Percentiles rank a stretch among this genome's conserved stretches.
These are phyloP conservation scores for Rubia yunnanensis DNA, from an alignment of 257 asterid species.

Conservation along the genomic window DNA sequence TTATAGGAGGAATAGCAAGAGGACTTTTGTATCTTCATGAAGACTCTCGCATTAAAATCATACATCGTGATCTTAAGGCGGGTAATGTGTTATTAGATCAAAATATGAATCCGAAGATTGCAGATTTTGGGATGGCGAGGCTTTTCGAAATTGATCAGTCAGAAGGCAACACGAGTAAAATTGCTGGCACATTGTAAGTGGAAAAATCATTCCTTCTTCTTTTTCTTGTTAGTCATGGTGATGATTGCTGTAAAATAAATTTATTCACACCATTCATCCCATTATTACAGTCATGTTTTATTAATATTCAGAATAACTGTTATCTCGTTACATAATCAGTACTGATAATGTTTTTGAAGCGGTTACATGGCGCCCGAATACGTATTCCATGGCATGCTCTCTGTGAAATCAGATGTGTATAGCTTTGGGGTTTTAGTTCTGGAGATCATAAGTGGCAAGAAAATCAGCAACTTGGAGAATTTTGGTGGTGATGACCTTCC, in stretches of 20 bases:
- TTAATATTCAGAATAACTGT: too few relatives aligned
- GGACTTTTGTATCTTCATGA: slow-evolving; percentile 33
- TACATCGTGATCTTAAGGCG: slow-evolving; percentile 35
- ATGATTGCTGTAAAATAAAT: too few relatives aligned
- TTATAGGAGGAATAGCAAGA: slow-evolving; percentile 17
- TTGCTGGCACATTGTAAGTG: slow-evolving; percentile 29
- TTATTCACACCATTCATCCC: too few relatives aligned
- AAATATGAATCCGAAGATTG: slow-evolving; percentile 29
- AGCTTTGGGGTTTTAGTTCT: slow-evolving; percentile 23
- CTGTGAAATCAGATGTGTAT: slow-evolving; percentile 19
- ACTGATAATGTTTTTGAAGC: slow-evolving; percentile 5
- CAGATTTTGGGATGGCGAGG: slow-evolving; percentile 31
- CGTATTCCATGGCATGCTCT: slow-evolving; percentile 8
- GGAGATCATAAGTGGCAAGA: slow-evolving; percentile 23
- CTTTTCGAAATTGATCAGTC: slow-evolving; percentile 15
- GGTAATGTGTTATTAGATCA: slow-evolving; percentile 23
- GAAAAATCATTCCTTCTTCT: too few relatives aligned
- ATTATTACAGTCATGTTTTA: not conserved
- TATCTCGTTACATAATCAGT: not conserved
- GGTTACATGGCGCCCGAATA: slow-evolving; percentile 30
- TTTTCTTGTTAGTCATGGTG: not conserved
- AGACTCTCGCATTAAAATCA: slow-evolving; percentile 26
- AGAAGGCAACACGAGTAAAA: slow-evolving; percentile 12
- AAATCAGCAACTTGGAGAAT: not conserved
- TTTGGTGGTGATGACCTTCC: slow-evolving; percentile 7